These are phyloP conservation scores for Cenchrus americanus DNA, from an alignment of 176 grass and related monocot genomes.

Conservation along the genomic window DNA sequence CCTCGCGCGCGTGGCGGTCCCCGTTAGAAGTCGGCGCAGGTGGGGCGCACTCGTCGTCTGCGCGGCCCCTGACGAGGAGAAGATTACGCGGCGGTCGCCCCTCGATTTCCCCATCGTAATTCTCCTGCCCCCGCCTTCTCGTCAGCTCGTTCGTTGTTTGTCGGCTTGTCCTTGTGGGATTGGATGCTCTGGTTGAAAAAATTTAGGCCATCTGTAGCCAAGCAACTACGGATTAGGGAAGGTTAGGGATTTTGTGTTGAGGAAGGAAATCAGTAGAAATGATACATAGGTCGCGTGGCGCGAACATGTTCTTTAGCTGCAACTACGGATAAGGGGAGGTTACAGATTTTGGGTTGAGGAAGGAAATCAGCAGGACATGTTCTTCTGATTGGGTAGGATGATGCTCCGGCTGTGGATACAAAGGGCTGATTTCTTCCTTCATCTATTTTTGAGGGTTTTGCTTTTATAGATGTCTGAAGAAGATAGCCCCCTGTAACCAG, in stretches of 20 bases:
- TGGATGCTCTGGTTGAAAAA: neutral
- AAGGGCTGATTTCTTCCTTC: neutral
- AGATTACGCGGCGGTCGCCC: constrained; percentile 79
- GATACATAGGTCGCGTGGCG: neutral
- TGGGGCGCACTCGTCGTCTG: constrained; percentile 56
- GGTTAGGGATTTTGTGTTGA: neutral
- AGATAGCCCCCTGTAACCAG: neutral
- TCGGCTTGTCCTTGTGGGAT: neutral
- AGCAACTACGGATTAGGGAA: neutral
- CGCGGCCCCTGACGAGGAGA: constrained; percentile 77
- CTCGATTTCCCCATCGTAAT: constrained; percentile 91
- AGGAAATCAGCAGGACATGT: too few species aligned
- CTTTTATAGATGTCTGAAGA: neutral
- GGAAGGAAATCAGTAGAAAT: neutral
- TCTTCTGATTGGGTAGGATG: neutral
- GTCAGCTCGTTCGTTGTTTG: neutral
- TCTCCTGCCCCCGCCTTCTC: neutral
- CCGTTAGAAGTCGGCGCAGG: constrained; percentile 11
- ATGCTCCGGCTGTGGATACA: neutral
- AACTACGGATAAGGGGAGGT: too few species aligned
- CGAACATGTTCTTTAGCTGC: too few species aligned
- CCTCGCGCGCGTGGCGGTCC: neutral
- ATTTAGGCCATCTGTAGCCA: neutral
- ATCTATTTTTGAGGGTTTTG: neutral
- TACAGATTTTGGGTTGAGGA: too few species aligned